Conservation (phyloP, 1,284 basidiomycete genomes). For the Papiliotrema terrestris region DNA sequence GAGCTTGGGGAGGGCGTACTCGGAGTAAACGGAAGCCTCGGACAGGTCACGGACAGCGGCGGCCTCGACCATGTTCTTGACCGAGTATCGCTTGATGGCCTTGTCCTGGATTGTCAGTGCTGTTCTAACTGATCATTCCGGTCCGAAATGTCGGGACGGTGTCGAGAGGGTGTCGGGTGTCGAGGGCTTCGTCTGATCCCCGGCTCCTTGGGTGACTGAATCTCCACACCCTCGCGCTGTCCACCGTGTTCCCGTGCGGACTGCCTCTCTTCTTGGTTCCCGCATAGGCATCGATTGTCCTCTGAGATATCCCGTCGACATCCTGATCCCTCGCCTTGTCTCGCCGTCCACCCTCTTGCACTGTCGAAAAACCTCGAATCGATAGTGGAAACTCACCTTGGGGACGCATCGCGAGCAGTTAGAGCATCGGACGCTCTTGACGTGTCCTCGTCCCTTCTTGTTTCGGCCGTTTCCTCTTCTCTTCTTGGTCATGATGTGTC, state of each 20-base stretch:
- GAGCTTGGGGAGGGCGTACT: slow-evolving; percentile 95
- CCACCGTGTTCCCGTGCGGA: background rate
- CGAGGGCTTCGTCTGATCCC: no score
- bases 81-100: slow-evolving; percentile 99
- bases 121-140: no score
- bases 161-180: no score
- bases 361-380: background rate
- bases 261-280: background rate
- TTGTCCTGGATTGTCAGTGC: slow-evolving; percentile 66
- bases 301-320: background rate
- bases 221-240: no score
- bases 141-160: no score
- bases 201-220: no score
- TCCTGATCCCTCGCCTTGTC: background rate
- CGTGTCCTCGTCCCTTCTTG: slow-evolving; percentile 98
- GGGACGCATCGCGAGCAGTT: slow-evolving; percentile 91
- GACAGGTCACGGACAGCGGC: slow-evolving; percentile 96
- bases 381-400: slow-evolving; percentile 53
- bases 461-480: slow-evolving; percentile 97
- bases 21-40: slow-evolving; percentile 93
- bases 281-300: background rate
- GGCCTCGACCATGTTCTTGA: slow-evolving; percentile 99
- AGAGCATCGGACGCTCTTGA: slow-evolving; percentile 83
- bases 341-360: background rate
- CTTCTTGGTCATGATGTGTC: slow-evolving; percentile 77